Percentiles rank a stretch among this genome's conserved stretches.
phyloP scores from a whole-genome alignment of 1,284 basidiomycete species.

The Cerrena zonata region DNA sequence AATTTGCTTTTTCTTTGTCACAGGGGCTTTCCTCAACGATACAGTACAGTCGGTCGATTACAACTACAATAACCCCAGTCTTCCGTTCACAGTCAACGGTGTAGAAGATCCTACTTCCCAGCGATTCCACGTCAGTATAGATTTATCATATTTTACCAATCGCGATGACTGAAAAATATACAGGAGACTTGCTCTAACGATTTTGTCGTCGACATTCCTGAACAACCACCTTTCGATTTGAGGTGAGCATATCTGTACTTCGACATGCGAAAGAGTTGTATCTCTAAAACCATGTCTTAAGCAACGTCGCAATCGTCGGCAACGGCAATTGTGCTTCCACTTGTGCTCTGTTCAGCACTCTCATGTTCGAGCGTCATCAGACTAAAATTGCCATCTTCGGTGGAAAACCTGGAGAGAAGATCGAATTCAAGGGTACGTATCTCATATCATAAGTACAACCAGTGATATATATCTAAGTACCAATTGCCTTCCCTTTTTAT shows the following conservation, averaged over 20 bases:
- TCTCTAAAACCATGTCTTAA: too few species aligned
- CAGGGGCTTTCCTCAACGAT: constrained; percentile 52
- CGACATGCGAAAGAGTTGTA: too few species aligned
- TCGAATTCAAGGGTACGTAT: constrained; percentile 50
- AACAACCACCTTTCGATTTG: constrained; percentile 47
- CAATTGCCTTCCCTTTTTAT: constrained; percentile 1
- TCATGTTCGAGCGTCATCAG: constrained; percentile 55
- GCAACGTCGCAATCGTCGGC: constrained; percentile 48
- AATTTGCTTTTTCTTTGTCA: neutral
- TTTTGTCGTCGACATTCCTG: constrained; percentile 44
- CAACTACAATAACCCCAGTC: constrained; percentile 47
- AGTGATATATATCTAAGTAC: too few species aligned
- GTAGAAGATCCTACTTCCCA: constrained; percentile 47
- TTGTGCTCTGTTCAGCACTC: constrained; percentile 58
- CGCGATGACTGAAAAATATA: neutral
- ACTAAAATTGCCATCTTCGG: constrained; percentile 58
- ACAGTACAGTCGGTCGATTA: constrained; percentile 38
- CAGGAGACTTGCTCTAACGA: constrained; percentile 32
- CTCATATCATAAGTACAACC: neutral
- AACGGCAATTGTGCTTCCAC: constrained; percentile 59
- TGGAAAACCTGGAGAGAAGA: constrained; percentile 45
- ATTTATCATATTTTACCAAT: neutral
- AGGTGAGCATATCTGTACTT: too few species aligned
- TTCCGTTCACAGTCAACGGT: constrained; percentile 44
- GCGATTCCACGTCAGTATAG: constrained; percentile 44